Evolutionary conservation across 495 filamentous ascomycete species (phyloP), one percentile per base, ranked within the genome.

Genomic region (Podospora pseudoanserina): DNA sequence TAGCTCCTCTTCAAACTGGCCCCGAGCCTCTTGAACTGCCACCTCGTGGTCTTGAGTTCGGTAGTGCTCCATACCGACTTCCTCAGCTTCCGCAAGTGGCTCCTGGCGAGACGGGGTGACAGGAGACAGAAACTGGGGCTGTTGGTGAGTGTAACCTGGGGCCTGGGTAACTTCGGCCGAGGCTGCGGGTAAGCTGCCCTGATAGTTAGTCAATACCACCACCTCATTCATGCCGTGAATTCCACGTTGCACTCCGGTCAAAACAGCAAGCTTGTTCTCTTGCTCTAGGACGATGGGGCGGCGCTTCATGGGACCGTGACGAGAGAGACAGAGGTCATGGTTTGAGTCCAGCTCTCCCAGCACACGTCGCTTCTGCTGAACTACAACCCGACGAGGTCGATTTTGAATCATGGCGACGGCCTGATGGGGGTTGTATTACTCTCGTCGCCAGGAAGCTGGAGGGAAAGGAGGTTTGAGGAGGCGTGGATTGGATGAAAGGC

Each of bases 171-270:
- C 59, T 63, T 44, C 57, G 4, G 30, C 49, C 2, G 69, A 18
- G 18, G 71, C 72, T 74, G 67, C 13, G 58, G 26, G 19, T 3
- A 18, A 15, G 30, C 16, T 30, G 44, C 23, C 3, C 5, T 26
- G 56, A 26, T 60, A 28, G 71, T 76, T 65, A 74, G 77, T 79
- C 19, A 70, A 55, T 16, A 58, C 66, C 3, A 71, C 27, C 1
- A 76, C 68, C 23, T 79, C 72, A 18, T 68, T 23, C 13, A 63
- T 23, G 19, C 73, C 65, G 61, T 77, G 74, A 18, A 69, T 66
- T 16, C 71, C 74, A 11, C 65, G 34, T 3, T 56, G 30, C 1
- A 77, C 54, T 16, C 75, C 75, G 0, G 65, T 60, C 0, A 72
- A 2, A 1, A 74, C 61, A 0, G 72, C 69, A 5, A 26, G 53